Evolutionary conservation across 1,139 yeast genomes (phyloP).

Genomic region (Sugiyamaella sp.): DNA sequence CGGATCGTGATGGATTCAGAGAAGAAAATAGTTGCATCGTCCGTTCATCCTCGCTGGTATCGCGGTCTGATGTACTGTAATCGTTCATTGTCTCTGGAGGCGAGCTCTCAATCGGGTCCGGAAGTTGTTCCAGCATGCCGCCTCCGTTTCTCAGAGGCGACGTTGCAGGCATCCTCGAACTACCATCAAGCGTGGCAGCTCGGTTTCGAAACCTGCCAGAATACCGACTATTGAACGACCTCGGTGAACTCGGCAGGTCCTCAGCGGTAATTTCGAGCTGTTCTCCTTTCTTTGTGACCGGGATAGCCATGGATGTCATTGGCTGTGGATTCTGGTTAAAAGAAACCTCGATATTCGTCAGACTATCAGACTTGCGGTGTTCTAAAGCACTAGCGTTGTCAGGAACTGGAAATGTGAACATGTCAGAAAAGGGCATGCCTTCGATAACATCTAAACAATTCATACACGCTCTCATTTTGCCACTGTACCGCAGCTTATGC

Average conservation of each 20-base stretch:
- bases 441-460: conserved; percentile 69
- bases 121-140: conserved; percentile 17
- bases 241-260: conserved; percentile 18
- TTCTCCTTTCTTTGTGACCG: conserved; percentile 79
- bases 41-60: conserved; percentile 35
- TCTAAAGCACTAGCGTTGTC: background rate
- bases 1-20: conserved; percentile 26
- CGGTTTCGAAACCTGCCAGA: conserved; percentile 24
- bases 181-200: conserved; percentile 27
- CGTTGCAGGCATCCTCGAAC: conserved; percentile 27
- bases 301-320: conserved; percentile 80
- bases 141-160: conserved; percentile 20
- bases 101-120: conserved; percentile 18
- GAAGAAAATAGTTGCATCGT: conserved; percentile 35
- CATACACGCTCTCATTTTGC: conserved; percentile 76
- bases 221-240: conserved; percentile 5
- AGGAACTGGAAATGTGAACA: conserved; percentile 21
- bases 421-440: conserved; percentile 45
- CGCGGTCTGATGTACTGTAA: conserved; percentile 24
- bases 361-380: conserved; percentile 7
- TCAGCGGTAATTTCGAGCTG: conserved; percentile 69
- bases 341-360: conserved; percentile 29
- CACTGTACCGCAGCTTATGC: conserved; percentile 66
- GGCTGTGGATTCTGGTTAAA: conserved; percentile 52
- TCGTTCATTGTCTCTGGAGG: conserved; percentile 16